A percentile compares a stretch with the other conserved stretches of the same genome.
Evolutionary conservation across 2,329 filamentous ascomycete genomes (phyloP).

Genomic region (Cercospora berteroae): DNA sequence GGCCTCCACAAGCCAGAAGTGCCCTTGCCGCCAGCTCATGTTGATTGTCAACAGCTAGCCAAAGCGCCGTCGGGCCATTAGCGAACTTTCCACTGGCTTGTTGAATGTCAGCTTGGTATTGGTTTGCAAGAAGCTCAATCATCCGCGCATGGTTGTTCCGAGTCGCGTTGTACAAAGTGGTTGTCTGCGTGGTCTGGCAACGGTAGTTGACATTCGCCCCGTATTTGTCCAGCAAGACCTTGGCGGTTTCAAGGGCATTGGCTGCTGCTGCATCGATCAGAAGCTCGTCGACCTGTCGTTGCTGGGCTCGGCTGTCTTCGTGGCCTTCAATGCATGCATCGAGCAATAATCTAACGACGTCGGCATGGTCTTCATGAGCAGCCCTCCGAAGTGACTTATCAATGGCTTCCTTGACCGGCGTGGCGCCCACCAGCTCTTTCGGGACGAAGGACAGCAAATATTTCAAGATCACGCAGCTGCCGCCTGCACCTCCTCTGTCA

Average conservation of each 20-base stretch:
- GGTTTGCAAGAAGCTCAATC: constrained; percentile 10
- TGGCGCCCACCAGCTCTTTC: background rate
- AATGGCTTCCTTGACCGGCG: background rate
- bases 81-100: constrained; percentile 14
- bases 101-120: constrained; percentile 15
- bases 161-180: constrained; percentile 5
- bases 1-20: constrained; percentile 17
- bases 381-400: background rate
- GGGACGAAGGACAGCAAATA: constrained; percentile 2
- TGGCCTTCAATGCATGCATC: background rate
- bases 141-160: constrained; percentile 2
- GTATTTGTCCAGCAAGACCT: constrained; percentile 4
- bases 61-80: constrained; percentile 20
- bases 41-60: constrained; percentile 16
- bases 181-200: background rate
- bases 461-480: constrained; percentile 6
- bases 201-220: constrained; percentile 9
- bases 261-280: constrained; percentile 1
- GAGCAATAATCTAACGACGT: background rate
- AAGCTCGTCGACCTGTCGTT: background rate
- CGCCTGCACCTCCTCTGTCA: constrained; percentile 10
- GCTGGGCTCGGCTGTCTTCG: background rate
- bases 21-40: constrained; percentile 12
- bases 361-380: background rate
- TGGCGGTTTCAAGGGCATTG: constrained; percentile 1